Evolutionary conservation across 441 rosid species (phyloP).

Genomic region (Lepidium campestre): DNA sequence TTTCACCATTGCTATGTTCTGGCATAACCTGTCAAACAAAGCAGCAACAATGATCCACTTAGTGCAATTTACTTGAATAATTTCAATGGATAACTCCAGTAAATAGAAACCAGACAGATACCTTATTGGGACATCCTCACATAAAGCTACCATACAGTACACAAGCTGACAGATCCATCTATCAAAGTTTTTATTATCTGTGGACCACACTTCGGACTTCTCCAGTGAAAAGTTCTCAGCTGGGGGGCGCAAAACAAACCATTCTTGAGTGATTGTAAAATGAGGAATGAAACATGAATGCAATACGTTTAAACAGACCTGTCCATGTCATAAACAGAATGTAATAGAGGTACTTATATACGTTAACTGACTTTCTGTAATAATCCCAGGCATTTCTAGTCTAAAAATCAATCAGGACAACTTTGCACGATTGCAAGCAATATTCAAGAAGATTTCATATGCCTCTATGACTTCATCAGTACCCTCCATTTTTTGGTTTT

Average conservation of each 20-base stretch:
- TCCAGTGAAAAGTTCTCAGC: constrained; percentile 62
- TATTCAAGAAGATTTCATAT: background rate
- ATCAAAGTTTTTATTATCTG: constrained; percentile 71
- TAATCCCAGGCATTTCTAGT: background rate
- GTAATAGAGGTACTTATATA: background rate
- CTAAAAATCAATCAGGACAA: background rate
- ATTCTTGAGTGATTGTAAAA: constrained; percentile 16
- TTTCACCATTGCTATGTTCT: constrained; percentile 75
- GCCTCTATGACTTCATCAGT: constrained; percentile 7
- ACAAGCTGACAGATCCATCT: constrained; percentile 91
- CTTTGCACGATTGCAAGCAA: constrained; percentile 3
- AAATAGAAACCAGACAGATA: constrained; percentile 22
- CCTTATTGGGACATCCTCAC: constrained; percentile 84
- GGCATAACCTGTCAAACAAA: constrained; percentile 68
- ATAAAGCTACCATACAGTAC: constrained; percentile 62
- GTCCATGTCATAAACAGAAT: constrained; percentile 7
- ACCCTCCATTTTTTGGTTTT: background rate
- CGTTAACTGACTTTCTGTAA: background rate
- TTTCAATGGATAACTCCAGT: background rate
- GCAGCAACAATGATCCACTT: constrained; percentile 12
- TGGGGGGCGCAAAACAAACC: constrained; percentile 31
- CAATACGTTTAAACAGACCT: background rate
- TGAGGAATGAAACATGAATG: background rate
- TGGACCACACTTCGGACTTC: constrained; percentile 73
- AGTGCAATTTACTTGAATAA: background rate